phyloP scores from a whole-genome alignment of 2,329 filamentous ascomycete species.

The Stachybotrys chlorohalonatus region DNA sequence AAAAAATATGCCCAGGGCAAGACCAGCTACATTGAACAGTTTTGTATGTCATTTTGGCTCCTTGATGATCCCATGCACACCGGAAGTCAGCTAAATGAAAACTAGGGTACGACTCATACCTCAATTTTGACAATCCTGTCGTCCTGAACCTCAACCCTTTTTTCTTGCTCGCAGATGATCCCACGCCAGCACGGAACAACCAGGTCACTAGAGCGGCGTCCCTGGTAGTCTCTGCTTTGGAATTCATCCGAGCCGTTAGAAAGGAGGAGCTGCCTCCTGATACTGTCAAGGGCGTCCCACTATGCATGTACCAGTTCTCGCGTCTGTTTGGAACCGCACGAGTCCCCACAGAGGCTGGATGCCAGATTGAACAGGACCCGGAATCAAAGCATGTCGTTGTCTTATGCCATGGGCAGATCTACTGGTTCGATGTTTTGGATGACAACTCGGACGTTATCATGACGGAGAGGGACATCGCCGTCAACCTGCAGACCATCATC shows the following conservation, averaged over 20 bases:
- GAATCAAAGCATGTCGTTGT: conserved; percentile 91
- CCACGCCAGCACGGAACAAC: conserved; percentile 90
- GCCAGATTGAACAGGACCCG: conserved; percentile 90
- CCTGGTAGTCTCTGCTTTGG: conserved; percentile 78
- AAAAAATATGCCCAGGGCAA: conserved; percentile 85
- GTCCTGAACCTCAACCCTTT: conserved; percentile 97
- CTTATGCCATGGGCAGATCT: conserved; percentile 90
- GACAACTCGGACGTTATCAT: conserved; percentile 93
- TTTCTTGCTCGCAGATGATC: conserved; percentile 94
- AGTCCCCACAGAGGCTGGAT: conserved; percentile 88
- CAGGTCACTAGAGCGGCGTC: conserved; percentile 93
- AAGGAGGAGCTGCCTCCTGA: conserved; percentile 91
- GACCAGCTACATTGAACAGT: conserved; percentile 97
- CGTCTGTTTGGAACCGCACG: conserved; percentile 89
- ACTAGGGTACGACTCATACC: conserved; percentile 93
- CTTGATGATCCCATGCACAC: neutral
- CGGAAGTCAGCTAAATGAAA: too few species aligned
- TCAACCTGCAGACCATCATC: conserved; percentile 87
- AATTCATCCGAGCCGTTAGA: conserved; percentile 86
- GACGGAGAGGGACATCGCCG: conserved; percentile 85
- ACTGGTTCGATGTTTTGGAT: conserved; percentile 97
- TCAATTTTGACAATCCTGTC: conserved; percentile 96
- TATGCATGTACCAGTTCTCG: conserved; percentile 98
- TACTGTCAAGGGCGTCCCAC: conserved; percentile 68
- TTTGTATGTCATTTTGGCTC: conserved; percentile 51